Base-by-base conservation (phyloP, 164 flowering plant species). In the Piper longum region DNA sequence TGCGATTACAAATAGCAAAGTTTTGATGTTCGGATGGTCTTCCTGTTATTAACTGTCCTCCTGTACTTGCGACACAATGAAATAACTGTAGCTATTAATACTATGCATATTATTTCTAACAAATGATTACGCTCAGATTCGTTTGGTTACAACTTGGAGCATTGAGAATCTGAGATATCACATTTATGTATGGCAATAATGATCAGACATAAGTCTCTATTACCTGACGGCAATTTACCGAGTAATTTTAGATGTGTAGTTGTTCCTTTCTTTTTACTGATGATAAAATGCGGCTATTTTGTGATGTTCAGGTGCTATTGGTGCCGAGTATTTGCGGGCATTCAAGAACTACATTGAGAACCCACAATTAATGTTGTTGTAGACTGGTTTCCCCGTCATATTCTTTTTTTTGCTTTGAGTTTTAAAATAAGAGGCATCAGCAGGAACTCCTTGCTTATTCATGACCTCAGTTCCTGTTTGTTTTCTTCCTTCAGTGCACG, bases 271-370 rank as follows among this genome's bases (percentile, higher is more conserved):
- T 14, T 48, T 48, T 48, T 48, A 48, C 36, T 2, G 52, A 48
- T 48, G 11, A 9, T 48, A 3, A 48, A 48, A 48, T 48, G 12
- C 14, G 9, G 52, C 52, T 48, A 14, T 48, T 44, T 48, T 14
- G 9, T 12, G 52, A 48, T 48, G 52, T 2, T n/a, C 62, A 92
- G 96, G 98, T 71, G 98, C 98, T 11, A 78, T 92, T 70, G 98
- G 98, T 54, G 96, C 98, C 0, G 93, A 87, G 71, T 91, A 95
- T 93, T 73, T 92, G 43, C 89, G 86, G 76, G 86, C 93, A 61
- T 89, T 92, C 64, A 92, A 87, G 65, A 87, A 90, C 73, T 92
- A 88, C 78, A 80, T 89, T 11, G 96, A 89, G 75, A 84, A 86
- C 68, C 96, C 96, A 2, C 89, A 85, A 56, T 78, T 93, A 2